A percentile compares a stretch with the other conserved stretches of the same genome.
These are phyloP conservation scores for Lentinula aciculospora DNA, from an alignment of 768 basidiomycete species.

Conservation along the genomic window DNA sequence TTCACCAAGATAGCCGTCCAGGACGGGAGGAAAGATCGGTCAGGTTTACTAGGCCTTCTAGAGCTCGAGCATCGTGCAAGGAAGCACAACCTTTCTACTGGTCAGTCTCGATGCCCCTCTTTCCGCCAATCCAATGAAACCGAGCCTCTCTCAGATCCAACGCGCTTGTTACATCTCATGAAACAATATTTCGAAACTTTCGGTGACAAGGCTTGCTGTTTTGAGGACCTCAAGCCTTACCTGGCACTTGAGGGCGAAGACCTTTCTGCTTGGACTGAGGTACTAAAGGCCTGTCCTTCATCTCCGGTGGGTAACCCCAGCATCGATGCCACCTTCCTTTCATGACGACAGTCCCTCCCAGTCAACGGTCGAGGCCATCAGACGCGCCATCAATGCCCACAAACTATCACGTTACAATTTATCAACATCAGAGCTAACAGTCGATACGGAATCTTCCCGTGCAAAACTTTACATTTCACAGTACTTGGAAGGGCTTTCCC, in stretches of 20 bases:
- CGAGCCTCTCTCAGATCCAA: constrained; percentile 31
- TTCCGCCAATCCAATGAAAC: neutral
- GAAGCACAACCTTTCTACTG: constrained; percentile 40
- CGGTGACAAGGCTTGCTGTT: constrained; percentile 81
- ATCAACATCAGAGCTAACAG: constrained; percentile 38
- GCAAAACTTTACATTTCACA: constrained; percentile 47
- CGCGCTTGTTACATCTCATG: constrained; percentile 41
- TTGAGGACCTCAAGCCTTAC: constrained; percentile 78
- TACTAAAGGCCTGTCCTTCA: constrained; percentile 41
- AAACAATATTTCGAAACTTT: constrained; percentile 66
- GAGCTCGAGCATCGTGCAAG: constrained; percentile 66
- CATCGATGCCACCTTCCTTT: neutral
- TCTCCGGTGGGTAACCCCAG: constrained; percentile 35
- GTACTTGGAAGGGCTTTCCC: constrained; percentile 62
- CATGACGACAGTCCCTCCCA: constrained; percentile 17
- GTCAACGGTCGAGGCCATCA: constrained; percentile 51
- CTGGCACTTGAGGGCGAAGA: constrained; percentile 43
- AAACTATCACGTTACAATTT: constrained; percentile 70
- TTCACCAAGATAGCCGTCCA: constrained; percentile 52
- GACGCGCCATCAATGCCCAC: constrained; percentile 63
- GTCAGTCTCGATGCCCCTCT: constrained; percentile 20
- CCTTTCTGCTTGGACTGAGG: constrained; percentile 44
- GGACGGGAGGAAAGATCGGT: constrained; percentile 71
- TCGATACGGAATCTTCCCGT: constrained; percentile 49
- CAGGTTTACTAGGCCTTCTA: constrained; percentile 65